Evolutionary conservation across 2,329 filamentous ascomycete genomes (phyloP).

Genomic region (Rutstroemia sp.): DNA sequence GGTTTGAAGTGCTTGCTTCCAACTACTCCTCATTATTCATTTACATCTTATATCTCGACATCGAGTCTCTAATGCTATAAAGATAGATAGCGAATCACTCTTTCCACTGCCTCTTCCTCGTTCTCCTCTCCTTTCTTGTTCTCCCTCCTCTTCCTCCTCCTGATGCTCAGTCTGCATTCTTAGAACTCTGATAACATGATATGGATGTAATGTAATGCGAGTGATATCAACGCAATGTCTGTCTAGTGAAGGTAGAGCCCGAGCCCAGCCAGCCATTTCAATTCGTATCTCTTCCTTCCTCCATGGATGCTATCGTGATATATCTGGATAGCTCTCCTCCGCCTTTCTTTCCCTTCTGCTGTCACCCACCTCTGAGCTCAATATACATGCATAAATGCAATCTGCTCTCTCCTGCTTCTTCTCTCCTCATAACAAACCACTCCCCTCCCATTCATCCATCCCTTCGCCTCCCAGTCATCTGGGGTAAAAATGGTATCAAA

Average conservation of each 20-base stretch:
- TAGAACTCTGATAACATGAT: background rate
- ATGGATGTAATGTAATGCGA: background rate
- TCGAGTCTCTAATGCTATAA: background rate
- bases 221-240: no score
- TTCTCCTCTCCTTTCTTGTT: no score
- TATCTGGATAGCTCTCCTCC: background rate
- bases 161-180: background rate
- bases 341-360: background rate
- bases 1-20: background rate
- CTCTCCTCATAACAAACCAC: no score
- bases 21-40: background rate
- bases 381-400: no score
- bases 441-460: background rate
- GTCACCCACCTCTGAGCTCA: no score
- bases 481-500: background rate
- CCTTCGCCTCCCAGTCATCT: background rate
- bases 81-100: background rate
- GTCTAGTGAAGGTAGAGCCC: no score
- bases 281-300: background rate
- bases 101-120: no score
- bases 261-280: background rate
- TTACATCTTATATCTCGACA: background rate
- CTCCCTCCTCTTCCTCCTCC: background rate
- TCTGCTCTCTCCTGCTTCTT: no score
- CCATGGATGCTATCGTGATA: background rate